Conservation (phyloP, 1,284 basidiomycete genomes). For the Ustilago curta region DNA sequence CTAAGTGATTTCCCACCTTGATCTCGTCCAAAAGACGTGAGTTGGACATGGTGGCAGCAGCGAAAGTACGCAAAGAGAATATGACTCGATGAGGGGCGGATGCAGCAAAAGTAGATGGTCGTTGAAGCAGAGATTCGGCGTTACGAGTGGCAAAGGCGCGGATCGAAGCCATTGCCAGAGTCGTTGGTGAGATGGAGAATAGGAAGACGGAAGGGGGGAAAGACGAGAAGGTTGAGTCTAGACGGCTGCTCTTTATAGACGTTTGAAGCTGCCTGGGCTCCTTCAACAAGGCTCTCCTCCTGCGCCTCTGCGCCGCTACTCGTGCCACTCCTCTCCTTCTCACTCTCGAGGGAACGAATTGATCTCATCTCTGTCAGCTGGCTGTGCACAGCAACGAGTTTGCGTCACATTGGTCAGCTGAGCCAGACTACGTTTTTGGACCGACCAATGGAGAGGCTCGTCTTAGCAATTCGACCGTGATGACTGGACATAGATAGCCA, state of each 20-base stretch:
- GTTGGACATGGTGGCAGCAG: slow-evolving; percentile 21
- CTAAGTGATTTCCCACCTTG: slow-evolving; percentile 19
- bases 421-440: not conserved
- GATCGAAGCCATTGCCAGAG: slow-evolving; percentile 16
- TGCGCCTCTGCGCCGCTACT: not conserved
- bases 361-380: not conserved
- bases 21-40: slow-evolving; percentile 26
- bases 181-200: not conserved
- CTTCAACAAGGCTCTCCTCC: not conserved
- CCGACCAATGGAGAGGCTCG: slow-evolving; percentile 14
- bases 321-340: too few relatives aligned
- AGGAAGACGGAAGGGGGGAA: not conserved
- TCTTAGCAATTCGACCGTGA: slow-evolving; percentile 16
- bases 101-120: not conserved
- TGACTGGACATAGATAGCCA: slow-evolving; percentile 15
- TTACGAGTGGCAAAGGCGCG: slow-evolving; percentile 15
- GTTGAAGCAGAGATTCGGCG: slow-evolving; percentile 2
- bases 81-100: not conserved
- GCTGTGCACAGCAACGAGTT: not conserved
- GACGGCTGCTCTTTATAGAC: not conserved
- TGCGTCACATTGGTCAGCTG: not conserved
- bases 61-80: slow-evolving; percentile 8
- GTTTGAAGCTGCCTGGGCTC: not conserved
- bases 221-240: not conserved
- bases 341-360: too few relatives aligned